Evolutionary conservation across 495 filamentous ascomycete genomes (phyloP).

Genomic region (Filosporella fistucella): DNA sequence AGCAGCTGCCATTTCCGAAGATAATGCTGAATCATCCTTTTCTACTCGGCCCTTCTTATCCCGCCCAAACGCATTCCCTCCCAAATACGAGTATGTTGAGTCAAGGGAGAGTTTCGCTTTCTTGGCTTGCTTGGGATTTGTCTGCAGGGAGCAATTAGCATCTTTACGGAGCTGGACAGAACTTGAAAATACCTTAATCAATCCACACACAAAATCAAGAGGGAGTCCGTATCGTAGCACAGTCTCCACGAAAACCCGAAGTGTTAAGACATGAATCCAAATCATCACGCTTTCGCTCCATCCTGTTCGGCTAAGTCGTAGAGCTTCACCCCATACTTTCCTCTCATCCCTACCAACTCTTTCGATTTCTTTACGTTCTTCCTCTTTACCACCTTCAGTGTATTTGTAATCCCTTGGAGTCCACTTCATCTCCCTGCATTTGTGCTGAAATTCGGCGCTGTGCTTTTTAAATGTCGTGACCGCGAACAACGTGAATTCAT

Average conservation of each 20-base stretch:
- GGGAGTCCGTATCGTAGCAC: conserved; percentile 92
- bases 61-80: conserved; percentile 87
- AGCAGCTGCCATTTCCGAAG: conserved; percentile 73
- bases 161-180: neutral
- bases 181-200: conserved; percentile 66
- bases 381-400: conserved; percentile 80
- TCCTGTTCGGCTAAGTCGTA: conserved; percentile 76
- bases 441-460: conserved; percentile 78
- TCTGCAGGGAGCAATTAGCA: conserved; percentile 44
- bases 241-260: conserved; percentile 95
- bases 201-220: conserved; percentile 75
- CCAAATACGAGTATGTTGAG: conserved; percentile 82
- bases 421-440: conserved; percentile 87
- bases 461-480: conserved; percentile 93
- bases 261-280: conserved; percentile 84
- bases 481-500: conserved; percentile 82
- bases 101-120: conserved; percentile 81
- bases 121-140: conserved; percentile 73
- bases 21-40: conserved; percentile 73
- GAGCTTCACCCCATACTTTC: conserved; percentile 87
- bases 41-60: conserved; percentile 91
- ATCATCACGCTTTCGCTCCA: conserved; percentile 95
- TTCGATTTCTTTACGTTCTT: conserved; percentile 80
- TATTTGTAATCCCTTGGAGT: conserved; percentile 92
- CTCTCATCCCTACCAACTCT: conserved; percentile 73